Base-by-base conservation (phyloP, 2,329 filamentous ascomycete genomes). In the Fusarium guadeloupense region DNA sequence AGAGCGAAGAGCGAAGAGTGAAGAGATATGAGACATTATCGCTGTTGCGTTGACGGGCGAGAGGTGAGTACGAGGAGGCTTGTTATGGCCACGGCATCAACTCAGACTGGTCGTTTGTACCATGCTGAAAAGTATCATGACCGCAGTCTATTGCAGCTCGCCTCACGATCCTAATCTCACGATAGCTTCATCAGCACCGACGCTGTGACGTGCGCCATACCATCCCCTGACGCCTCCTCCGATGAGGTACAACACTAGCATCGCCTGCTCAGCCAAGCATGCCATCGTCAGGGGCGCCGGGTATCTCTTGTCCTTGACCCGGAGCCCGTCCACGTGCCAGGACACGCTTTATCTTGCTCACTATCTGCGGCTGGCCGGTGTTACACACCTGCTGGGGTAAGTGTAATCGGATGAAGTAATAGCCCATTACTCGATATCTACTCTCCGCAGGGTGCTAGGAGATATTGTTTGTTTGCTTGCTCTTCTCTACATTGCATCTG, bases 101-200 rank as follows among this genome's bases (percentile, higher is more conserved):
- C 23, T 8, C 40, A 30, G 10, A 8, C 16, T 38, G 6, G n/a
- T 19, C 17, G n/a, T 14, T 16, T 43, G 16, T 39, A 19, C 35
- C 21, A 30, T 31, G 13, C 16, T 19, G 14, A n/a, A 6, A 6
- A 34, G 16, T 28, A 17, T 4, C 19, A 20, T 53, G 30, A 23
- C 16, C 31, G 17, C 20, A 19, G 6, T 30, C 12, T 23, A 34
- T 26, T 6, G 28, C 13, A 16, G 31, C 17, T 17, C n/a, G 9
- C 23, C 19, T 20, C 34, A 21, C 21, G 5, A 16, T 13, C 25
- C 17, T 19, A 55, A 41, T 38, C 37, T 52, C 37, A 38, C 45
- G 57, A 62, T 62, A 55, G 49, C 57, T 31, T 60, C 57, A 55
- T 31, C 28, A 20, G 13, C 26, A 40, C 28, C n/a, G 38, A 46